phyloP scores from a whole-genome alignment of 192 early-diverging fungal species.

The Glomus cerebriforme region DNA sequence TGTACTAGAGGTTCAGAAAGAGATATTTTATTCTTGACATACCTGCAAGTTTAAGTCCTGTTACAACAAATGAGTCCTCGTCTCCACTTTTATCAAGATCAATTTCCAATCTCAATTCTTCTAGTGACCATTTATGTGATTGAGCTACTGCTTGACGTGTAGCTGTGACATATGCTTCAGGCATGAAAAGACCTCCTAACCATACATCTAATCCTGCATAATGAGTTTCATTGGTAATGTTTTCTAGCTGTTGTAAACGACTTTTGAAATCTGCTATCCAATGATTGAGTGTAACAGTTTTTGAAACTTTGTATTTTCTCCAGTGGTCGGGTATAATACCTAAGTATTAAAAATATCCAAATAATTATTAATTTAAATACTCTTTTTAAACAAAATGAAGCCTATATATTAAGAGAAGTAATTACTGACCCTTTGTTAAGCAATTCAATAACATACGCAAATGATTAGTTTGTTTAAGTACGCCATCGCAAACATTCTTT shows the following conservation, averaged over 20 bases:
- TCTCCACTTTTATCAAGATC: slow-evolving; percentile 32
- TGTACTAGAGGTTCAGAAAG: neutral
- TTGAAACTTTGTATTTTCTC: slow-evolving; percentile 66
- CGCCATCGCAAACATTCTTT: slow-evolving; percentile 69
- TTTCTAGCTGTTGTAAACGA: slow-evolving; percentile 66
- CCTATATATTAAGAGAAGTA: neutral
- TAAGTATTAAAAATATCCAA: neutral
- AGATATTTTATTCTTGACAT: neutral
- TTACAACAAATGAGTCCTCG: slow-evolving; percentile 23
- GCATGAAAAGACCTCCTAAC: slow-evolving; percentile 85
- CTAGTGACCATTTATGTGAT: slow-evolving; percentile 71
- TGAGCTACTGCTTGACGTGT: slow-evolving; percentile 86
- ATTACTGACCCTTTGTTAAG: slow-evolving; percentile 61
- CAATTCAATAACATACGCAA: slow-evolving; percentile 68
- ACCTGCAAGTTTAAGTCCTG: slow-evolving; percentile 8
- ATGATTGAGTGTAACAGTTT: slow-evolving; percentile 55
- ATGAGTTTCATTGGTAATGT: slow-evolving; percentile 45
- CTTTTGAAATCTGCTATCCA: slow-evolving; percentile 77
- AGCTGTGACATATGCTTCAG: slow-evolving; percentile 90
- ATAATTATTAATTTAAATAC: neutral
- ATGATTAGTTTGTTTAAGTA: slow-evolving; percentile 87
- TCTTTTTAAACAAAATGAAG: neutral
- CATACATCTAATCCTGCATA: slow-evolving; percentile 59
- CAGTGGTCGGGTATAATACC: slow-evolving; percentile 69
- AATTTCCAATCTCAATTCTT: slow-evolving; percentile 69